Evolutionary conservation across 2,329 filamentous ascomycete genomes (phyloP).

Genomic region (Albophoma yamanashiensis): DNA sequence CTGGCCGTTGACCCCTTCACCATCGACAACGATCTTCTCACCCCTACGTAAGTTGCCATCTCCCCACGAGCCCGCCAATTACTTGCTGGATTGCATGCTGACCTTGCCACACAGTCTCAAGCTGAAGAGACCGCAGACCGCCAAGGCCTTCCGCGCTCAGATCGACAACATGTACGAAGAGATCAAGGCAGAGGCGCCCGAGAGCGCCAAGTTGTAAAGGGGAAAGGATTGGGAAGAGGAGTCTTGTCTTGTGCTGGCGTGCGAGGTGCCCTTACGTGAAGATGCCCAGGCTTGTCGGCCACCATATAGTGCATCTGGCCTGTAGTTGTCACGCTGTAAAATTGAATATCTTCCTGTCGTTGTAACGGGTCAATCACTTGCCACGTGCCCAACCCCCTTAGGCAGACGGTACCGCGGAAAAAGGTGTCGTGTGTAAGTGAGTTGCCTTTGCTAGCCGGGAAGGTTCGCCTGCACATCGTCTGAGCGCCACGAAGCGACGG

Average conservation of each 20-base stretch:
- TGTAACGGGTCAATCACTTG: background rate
- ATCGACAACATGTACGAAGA: constrained; percentile 49
- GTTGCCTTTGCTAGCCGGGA: background rate
- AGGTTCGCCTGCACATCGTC: background rate
- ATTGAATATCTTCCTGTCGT: background rate
- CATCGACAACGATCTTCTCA: constrained; percentile 83
- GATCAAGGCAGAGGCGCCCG: constrained; percentile 27
- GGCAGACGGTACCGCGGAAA: too few species aligned
- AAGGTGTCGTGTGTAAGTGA: background rate
- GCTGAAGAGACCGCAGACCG: constrained; percentile 47
- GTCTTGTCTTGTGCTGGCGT: background rate
- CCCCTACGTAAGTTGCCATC: constrained; percentile 65
- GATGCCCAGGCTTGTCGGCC: background rate
- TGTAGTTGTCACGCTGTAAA: background rate
- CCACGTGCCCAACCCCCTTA: background rate
- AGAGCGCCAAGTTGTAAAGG: constrained; percentile 34
- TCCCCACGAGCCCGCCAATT: too few species aligned
- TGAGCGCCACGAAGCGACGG: background rate
- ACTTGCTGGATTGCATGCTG: constrained; percentile 3
- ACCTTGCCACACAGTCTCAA: constrained; percentile 34
- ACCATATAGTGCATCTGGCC: background rate
- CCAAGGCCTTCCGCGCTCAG: constrained; percentile 38
- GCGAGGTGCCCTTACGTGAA: background rate
- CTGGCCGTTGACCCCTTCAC: constrained; percentile 83
- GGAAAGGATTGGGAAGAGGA: background rate